These are phyloP conservation scores for Hypsizygus marmoreus DNA, from an alignment of 768 basidiomycete genomes.

Conservation along the genomic window DNA sequence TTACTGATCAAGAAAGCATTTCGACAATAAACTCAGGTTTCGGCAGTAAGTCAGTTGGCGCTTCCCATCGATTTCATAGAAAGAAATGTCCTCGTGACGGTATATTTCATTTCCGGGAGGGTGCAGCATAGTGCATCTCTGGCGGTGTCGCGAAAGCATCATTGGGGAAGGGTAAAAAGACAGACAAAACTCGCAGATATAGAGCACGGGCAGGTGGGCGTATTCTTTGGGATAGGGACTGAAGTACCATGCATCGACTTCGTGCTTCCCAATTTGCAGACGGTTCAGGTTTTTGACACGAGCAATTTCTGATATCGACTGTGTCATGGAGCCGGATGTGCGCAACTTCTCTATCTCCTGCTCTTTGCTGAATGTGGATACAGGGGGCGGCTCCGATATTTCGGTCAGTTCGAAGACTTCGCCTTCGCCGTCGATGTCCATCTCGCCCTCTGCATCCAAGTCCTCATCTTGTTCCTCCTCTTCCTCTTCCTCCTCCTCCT, in stretches of 20 bases:
- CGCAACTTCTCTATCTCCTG: constrained; percentile 99
- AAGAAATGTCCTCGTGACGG: constrained; percentile 94
- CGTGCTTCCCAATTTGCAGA: constrained; percentile 93
- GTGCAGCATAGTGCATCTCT: constrained; percentile 87
- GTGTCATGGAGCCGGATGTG: constrained; percentile 98
- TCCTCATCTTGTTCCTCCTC: constrained; percentile 57
- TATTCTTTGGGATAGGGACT: constrained; percentile 98
- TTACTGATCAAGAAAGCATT: constrained; percentile 98
- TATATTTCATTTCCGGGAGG: constrained; percentile 99
- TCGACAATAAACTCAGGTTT: constrained; percentile 93
- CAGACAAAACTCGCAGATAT: constrained; percentile 98
- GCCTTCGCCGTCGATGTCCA: constrained; percentile 77
- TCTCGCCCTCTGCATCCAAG: constrained; percentile 68
- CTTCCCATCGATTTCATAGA: constrained; percentile 98
- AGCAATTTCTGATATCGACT: constrained; percentile 95
- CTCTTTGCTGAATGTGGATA: constrained; percentile 86
- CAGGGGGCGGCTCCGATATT: constrained; percentile 51
- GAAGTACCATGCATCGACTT: constrained; percentile 99
- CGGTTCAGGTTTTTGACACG: constrained; percentile 98
- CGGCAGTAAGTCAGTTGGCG: constrained; percentile 96
- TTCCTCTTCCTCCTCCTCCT: constrained; percentile 65
- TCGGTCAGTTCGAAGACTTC: constrained; percentile 65
- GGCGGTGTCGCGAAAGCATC: constrained; percentile 90
- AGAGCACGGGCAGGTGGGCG: constrained; percentile 91
- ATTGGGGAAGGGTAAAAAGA: constrained; percentile 88